A percentile compares a stretch with the other conserved stretches of the same genome.
Conservation (phyloP, 139 green algal species). For the Coelastrella sp. region DNA sequence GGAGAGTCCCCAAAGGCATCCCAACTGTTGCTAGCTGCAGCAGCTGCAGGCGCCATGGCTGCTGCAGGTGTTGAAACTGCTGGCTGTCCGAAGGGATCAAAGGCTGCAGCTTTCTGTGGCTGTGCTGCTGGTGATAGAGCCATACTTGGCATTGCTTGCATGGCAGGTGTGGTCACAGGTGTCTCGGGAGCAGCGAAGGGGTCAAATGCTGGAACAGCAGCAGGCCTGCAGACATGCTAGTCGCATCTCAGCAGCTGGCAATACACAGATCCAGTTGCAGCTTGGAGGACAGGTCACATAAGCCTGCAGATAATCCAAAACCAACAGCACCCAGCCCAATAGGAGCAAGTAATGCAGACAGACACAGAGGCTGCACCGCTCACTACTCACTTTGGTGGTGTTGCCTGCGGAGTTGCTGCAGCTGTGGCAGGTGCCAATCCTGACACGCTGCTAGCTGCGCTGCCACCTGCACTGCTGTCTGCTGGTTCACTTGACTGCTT, state of each 20-base stretch:
- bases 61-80: neutral
- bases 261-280: neutral
- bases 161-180: neutral
- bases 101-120: neutral
- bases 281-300: neutral
- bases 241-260: neutral
- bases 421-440: neutral
- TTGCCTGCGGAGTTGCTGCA: neutral
- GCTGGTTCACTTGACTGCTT: neutral
- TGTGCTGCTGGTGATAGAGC: neutral
- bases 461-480: conserved; percentile 4
- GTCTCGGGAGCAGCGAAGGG: neutral
- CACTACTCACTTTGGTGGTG: conserved; percentile 1
- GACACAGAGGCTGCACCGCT: neutral
- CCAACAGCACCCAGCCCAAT: too few relatives aligned
- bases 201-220: neutral
- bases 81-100: conserved; percentile 35
- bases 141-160: neutral
- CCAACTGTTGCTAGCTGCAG: neutral
- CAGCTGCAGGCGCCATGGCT: conserved; percentile 6
- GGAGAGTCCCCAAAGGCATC: neutral
- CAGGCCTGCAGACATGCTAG: neutral
- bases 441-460: neutral
- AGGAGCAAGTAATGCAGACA: too few relatives aligned
- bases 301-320: neutral